Conservation (phyloP, 2,329 filamentous ascomycete genomes). For the Penicillium sp. region DNA sequence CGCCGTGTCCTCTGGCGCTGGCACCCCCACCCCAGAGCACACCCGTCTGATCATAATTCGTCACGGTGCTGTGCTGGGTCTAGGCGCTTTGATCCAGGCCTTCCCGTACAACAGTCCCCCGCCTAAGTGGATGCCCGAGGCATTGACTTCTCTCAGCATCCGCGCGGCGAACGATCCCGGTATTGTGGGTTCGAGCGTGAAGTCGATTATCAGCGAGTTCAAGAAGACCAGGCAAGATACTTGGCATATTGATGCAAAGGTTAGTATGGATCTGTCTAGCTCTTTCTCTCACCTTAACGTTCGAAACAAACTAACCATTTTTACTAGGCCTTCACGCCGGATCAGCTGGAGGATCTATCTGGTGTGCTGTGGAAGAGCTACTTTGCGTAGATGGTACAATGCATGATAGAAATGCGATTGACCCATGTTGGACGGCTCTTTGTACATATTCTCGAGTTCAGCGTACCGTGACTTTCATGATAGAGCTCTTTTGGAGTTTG, state of each 20-base stretch:
- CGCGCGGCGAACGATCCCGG: conserved; percentile 85
- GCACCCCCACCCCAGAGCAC: conserved; percentile 50
- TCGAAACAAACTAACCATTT: conserved; percentile 18
- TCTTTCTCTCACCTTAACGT: neutral
- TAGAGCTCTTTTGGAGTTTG: neutral
- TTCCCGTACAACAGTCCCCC: conserved; percentile 95
- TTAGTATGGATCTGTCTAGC: conserved; percentile 45
- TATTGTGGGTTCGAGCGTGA: conserved; percentile 92
- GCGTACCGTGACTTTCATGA: neutral
- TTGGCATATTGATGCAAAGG: conserved; percentile 97
- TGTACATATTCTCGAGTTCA: conserved; percentile 3
- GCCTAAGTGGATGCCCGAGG: conserved; percentile 88
- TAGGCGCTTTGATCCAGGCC: conserved; percentile 87
- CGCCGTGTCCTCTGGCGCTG: conserved; percentile 43
- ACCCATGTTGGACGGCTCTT: neutral
- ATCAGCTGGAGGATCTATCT: conserved; percentile 91
- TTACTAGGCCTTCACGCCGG: conserved; percentile 72
- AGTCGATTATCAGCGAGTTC: conserved; percentile 90
- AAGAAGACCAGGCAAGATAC: conserved; percentile 99
- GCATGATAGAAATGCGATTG: neutral
- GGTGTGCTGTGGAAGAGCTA: conserved; percentile 99
- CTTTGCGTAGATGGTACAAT: conserved; percentile 62
- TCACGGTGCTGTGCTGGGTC: conserved; percentile 85
- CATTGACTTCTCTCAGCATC: conserved; percentile 77
- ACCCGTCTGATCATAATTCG: conserved; percentile 75